A percentile compares a stretch with the other conserved stretches of the same genome.
Evolutionary conservation across 2,329 filamentous ascomycete species (phyloP).

Genomic region (Talaromyces sp.): DNA sequence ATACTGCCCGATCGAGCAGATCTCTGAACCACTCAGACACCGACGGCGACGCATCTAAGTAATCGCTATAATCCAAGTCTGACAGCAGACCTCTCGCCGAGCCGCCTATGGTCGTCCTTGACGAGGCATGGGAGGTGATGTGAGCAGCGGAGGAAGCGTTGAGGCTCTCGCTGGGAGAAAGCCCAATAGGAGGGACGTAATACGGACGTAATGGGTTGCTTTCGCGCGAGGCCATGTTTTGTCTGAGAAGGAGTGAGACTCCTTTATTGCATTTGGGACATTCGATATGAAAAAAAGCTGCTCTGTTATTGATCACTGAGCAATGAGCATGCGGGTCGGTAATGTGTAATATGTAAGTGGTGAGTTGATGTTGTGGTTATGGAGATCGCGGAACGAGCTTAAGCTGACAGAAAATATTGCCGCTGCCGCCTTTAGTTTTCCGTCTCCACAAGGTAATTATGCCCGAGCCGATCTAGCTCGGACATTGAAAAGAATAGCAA

Average conservation of each 20-base stretch:
- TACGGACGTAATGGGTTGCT: conserved; percentile 60
- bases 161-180: conserved; percentile 44
- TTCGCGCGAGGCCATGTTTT: conserved; percentile 23
- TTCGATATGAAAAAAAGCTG: neutral
- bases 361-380: neutral
- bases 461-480: neutral
- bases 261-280: conserved; percentile 1
- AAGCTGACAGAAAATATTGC: conserved; percentile 2
- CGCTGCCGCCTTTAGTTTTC: conserved; percentile 4
- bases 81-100: conserved; percentile 80
- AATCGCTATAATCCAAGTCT: conserved; percentile 89
- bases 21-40: conserved; percentile 70
- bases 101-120: conserved; percentile 52
- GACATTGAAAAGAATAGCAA: neutral
- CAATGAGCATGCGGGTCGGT: neutral
- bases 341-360: neutral
- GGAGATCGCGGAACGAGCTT: neutral
- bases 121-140: conserved; percentile 35
- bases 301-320: neutral
- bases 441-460: conserved; percentile 13
- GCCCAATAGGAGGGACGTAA: conserved; percentile 63
- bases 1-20: conserved; percentile 77
- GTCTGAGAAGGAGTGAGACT: neutral
- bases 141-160: conserved; percentile 36
- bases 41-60: conserved; percentile 74